These are phyloP conservation scores for Saccharomyces hybrid DNA, from an alignment of 1,139 yeast genomes.

Conservation along the genomic window DNA sequence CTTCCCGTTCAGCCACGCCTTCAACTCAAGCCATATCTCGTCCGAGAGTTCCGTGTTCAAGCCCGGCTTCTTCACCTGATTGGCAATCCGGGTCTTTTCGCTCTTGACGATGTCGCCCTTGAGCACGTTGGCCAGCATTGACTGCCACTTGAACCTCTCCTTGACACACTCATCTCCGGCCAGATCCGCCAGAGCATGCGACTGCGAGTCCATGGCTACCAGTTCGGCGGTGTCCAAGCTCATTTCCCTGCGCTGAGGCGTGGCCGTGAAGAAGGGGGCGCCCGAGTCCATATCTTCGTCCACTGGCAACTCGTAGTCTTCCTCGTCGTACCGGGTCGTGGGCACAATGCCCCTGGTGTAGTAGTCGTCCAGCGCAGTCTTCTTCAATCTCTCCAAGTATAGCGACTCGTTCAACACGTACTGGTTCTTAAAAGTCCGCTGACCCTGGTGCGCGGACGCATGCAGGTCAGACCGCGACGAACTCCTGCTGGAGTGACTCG, in stretches of 20 bases:
- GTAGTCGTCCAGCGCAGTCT: not conserved
- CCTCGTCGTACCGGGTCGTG: not conserved
- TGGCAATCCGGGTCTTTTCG: conserved; percentile 71
- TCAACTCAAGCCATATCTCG: conserved; percentile 60
- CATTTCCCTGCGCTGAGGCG: not conserved
- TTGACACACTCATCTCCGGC: conserved; percentile 33
- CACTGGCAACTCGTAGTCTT: not conserved
- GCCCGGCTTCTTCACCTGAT: conserved; percentile 34
- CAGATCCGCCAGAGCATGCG: not conserved
- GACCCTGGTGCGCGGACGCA: not conserved
- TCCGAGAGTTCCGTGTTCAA: conserved; percentile 55
- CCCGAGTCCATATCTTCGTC: conserved; percentile 1
- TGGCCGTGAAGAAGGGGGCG: not conserved
- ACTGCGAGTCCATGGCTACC: not conserved
- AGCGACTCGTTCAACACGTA: not conserved
- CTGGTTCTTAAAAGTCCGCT: not conserved
- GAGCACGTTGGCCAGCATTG: conserved; percentile 78
- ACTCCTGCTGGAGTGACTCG: not conserved
- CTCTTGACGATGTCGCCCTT: conserved; percentile 89
- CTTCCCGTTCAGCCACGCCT: conserved; percentile 75
- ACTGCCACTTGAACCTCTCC: conserved; percentile 90
- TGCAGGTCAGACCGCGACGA: not conserved
- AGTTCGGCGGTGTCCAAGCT: not conserved
- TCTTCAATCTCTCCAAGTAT: not conserved
- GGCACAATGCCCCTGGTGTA: not conserved